These are phyloP conservation scores for Benincasa hispida DNA, from an alignment of 306 rosid species.

Conservation along the genomic window DNA sequence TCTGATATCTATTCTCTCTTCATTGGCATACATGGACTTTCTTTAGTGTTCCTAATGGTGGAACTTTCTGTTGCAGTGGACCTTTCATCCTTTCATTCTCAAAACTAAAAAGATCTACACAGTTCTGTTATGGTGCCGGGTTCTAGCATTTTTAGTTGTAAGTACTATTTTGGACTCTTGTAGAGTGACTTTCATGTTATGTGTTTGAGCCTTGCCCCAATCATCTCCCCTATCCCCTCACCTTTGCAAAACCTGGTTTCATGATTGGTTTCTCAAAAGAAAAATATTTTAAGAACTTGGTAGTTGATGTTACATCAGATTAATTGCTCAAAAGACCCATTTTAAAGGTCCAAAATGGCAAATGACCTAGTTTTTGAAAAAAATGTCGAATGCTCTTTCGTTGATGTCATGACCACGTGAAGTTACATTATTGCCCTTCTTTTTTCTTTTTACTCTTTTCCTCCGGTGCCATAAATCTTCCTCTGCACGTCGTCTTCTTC, in stretches of 20 bases:
- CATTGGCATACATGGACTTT: not conserved
- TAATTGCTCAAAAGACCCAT: too few relatives aligned
- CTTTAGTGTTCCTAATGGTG: not conserved
- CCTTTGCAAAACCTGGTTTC: not conserved
- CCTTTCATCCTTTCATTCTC: conserved; percentile 38
- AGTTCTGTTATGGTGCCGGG: conserved; percentile 46
- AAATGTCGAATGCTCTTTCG: too few relatives aligned
- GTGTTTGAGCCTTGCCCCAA: not conserved
- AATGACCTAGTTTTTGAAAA: too few relatives aligned
- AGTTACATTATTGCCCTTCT: too few relatives aligned
- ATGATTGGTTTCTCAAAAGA: not conserved
- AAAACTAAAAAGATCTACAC: conserved; percentile 36
- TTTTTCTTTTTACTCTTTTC: too few relatives aligned
- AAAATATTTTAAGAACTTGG: not conserved
- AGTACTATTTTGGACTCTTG: conserved; percentile 11
- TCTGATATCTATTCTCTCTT: not conserved
- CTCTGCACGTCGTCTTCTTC: too few relatives aligned
- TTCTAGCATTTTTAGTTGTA: conserved; percentile 37
- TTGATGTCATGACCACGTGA: too few relatives aligned
- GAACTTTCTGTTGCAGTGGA: conserved; percentile 35
- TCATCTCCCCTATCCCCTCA: not conserved
- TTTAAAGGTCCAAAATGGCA: too few relatives aligned
- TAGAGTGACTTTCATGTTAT: not conserved
- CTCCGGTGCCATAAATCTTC: too few relatives aligned
- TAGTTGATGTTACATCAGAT: not conserved